Conservation (phyloP, 306 rosid genomes). For the Vigna mungo region DNA sequence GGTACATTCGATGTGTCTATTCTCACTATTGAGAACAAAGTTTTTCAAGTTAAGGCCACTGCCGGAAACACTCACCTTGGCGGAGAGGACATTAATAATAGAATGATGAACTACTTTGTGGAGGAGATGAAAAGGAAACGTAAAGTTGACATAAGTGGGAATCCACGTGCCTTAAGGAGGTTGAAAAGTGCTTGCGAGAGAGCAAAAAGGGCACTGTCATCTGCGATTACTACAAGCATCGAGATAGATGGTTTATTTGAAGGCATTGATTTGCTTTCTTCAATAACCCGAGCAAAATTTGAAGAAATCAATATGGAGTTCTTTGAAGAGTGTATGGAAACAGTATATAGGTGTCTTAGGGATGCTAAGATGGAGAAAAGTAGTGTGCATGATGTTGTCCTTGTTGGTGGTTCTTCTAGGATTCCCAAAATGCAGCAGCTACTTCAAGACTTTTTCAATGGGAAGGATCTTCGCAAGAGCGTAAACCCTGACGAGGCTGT, state of each 20-base stretch:
- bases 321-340: slow-evolving; percentile 28
- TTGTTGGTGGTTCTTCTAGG: slow-evolving; percentile 48
- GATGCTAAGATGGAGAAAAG: slow-evolving; percentile 32
- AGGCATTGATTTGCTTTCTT: slow-evolving; percentile 15
- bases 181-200: slow-evolving; percentile 35
- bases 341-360: neutral
- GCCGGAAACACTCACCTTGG: slow-evolving; percentile 31
- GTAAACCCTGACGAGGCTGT: slow-evolving; percentile 47
- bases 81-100: slow-evolving; percentile 11
- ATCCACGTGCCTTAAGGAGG: slow-evolving; percentile 45
- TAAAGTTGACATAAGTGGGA: slow-evolving; percentile 38
- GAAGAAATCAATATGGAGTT: slow-evolving; percentile 35
- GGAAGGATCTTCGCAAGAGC: slow-evolving; percentile 37
- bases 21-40: slow-evolving; percentile 15
- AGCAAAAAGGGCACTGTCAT: slow-evolving; percentile 34
- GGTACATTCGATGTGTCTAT: slow-evolving; percentile 40
- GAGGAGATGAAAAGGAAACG: slow-evolving; percentile 30
- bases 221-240: neutral
- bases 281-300: slow-evolving; percentile 29
- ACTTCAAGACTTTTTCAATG: slow-evolving; percentile 16
- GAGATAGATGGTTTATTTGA: slow-evolving; percentile 22
- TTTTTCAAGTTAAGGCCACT: slow-evolving; percentile 22
- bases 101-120: slow-evolving; percentile 11
- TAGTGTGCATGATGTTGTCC: slow-evolving; percentile 33
- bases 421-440: slow-evolving; percentile 44